Evolutionary conservation across 345 rosid genomes (phyloP).

Genomic region (Theobroma cacao): DNA sequence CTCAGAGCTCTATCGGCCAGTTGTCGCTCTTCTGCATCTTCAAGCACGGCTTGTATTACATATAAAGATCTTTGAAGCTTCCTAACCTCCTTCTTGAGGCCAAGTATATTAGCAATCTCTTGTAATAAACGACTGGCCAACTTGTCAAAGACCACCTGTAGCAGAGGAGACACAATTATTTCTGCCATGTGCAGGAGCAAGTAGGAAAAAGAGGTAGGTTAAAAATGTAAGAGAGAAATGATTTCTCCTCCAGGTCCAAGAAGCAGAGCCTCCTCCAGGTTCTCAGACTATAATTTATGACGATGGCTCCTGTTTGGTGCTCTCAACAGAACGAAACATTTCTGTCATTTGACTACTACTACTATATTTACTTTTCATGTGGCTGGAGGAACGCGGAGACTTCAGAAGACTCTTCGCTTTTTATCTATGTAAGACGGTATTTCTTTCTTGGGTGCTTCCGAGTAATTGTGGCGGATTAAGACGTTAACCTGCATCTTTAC

Average conservation of each 20-base stretch:
- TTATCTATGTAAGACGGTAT: too few species aligned
- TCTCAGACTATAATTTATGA: background rate
- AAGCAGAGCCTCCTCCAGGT: background rate
- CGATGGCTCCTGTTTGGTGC: background rate
- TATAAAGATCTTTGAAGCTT: background rate
- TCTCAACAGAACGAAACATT: background rate
- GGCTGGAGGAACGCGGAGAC: too few species aligned
- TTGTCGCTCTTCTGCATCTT: constrained; percentile 17
- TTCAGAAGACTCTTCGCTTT: too few species aligned
- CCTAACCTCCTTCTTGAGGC: constrained; percentile 7
- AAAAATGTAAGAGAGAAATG: background rate
- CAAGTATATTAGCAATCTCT: constrained; percentile 7
- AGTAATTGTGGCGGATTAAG: too few species aligned
- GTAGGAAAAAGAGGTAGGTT: background rate
- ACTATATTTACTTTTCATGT: too few species aligned
- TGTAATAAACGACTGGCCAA: background rate
- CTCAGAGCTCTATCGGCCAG: background rate
- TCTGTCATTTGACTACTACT: too few species aligned
- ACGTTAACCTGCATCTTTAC: too few species aligned
- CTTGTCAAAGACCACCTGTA: constrained; percentile 3
- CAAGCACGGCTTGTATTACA: constrained; percentile 5
- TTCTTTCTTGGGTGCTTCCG: too few species aligned
- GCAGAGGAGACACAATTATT: background rate
- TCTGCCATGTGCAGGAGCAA: background rate
- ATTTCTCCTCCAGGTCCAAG: too few species aligned